phyloP scores from a whole-genome alignment of 1,284 basidiomycete species.

The Cryptococcus sp. region DNA sequence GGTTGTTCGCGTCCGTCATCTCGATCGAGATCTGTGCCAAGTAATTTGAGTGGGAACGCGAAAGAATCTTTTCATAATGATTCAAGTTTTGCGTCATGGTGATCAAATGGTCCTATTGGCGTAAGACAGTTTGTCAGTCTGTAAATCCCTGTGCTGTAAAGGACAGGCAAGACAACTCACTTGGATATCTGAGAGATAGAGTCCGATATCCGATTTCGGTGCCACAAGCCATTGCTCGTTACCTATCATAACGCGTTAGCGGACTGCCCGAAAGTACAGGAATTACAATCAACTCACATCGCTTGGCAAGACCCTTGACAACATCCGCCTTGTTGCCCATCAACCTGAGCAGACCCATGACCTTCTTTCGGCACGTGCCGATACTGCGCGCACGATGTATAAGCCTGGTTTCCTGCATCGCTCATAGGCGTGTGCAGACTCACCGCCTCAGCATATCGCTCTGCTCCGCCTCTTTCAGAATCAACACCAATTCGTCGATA shows the following conservation, averaged over 20 bases:
- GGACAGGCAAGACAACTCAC: constrained; percentile 39
- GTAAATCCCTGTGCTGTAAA: background rate
- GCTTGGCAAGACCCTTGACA: constrained; percentile 96
- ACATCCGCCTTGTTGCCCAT: constrained; percentile 99
- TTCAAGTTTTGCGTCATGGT: constrained; percentile 99
- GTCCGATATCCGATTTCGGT: constrained; percentile 94
- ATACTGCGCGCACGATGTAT: constrained; percentile 62
- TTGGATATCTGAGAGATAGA: constrained; percentile 92
- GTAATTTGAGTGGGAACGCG: constrained; percentile 98
- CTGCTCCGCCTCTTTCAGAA: constrained; percentile 83
- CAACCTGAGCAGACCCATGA: constrained; percentile 89
- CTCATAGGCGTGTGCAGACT: constrained; percentile 14
- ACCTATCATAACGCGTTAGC: constrained; percentile 48
- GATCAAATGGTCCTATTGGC: constrained; percentile 79
- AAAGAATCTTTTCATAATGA: constrained; percentile 98
- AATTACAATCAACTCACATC: constrained; percentile 55
- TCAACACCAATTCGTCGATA: constrained; percentile 97
- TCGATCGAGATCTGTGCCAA: constrained; percentile 97
- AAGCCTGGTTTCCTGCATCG: background rate
- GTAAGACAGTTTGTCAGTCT: constrained; percentile 45
- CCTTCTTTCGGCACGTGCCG: constrained; percentile 98
- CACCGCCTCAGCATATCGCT: constrained; percentile 73
- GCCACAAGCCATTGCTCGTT: constrained; percentile 99
- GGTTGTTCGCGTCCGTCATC: constrained; percentile 99
- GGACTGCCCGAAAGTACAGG: background rate